A percentile compares a stretch with the other conserved stretches of the same genome.
These are phyloP conservation scores for Asterella californica DNA, from an alignment of 225 moss, liverwort and hornwort genomes.

Conservation along the genomic window DNA sequence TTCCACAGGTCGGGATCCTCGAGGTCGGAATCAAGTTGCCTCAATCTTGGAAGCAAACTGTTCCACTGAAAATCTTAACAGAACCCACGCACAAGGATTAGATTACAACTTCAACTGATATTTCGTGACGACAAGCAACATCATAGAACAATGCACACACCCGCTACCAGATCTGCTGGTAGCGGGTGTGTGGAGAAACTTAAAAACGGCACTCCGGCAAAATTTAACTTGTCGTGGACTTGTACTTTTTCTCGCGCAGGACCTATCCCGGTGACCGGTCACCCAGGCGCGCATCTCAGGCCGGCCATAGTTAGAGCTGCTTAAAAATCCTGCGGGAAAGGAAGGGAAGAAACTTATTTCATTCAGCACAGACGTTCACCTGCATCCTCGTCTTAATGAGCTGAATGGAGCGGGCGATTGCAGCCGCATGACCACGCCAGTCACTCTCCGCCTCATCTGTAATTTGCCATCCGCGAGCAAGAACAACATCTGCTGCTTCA, in stretches of 20 bases:
- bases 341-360: not conserved
- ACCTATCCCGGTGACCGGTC: too few species aligned
- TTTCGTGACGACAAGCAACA: not conserved
- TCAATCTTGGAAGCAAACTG: conserved; percentile 61
- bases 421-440: conserved; percentile 93
- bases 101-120: conserved; percentile 1
- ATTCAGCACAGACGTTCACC: conserved; percentile 31
- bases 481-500: conserved; percentile 60
- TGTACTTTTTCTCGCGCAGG: too few species aligned
- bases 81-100: conserved; percentile 16
- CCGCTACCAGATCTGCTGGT: too few species aligned
- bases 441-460: conserved; percentile 74
- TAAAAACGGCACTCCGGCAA: too few species aligned
- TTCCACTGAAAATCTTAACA: conserved; percentile 60
- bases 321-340: not conserved
- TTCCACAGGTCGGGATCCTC: conserved; percentile 74
- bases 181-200: too few species aligned
- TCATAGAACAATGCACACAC: not conserved
- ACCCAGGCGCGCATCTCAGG: too few species aligned
- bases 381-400: conserved; percentile 82
- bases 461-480: conserved; percentile 83
- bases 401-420: conserved; percentile 80
- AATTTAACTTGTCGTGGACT: too few species aligned
- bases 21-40: conserved; percentile 65
- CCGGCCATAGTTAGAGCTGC: not conserved